phyloP scores from a whole-genome alignment of 345 rosid species.

The Heritiera fomes region DNA sequence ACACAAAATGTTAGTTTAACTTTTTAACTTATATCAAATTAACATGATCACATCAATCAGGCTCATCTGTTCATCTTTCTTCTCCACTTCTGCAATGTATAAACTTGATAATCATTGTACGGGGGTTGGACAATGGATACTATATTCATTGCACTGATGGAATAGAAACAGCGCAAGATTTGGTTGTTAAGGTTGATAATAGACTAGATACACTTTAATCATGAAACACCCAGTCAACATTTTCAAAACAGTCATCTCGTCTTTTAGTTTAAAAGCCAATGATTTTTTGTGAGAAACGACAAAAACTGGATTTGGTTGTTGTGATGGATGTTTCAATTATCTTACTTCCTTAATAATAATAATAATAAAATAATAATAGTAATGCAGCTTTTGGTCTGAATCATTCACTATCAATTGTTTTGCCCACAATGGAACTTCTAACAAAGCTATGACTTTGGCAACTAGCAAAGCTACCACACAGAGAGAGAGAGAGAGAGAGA shows the following conservation, averaged over 20 bases:
- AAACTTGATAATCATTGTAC: constrained; percentile 11
- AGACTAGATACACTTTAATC: too few species aligned
- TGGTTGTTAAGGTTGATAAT: constrained; percentile 12
- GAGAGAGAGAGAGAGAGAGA: too few species aligned
- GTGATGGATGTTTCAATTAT: not conserved
- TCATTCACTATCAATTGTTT: not conserved
- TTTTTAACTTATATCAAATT: too few species aligned
- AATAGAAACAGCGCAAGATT: not conserved
- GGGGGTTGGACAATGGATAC: not conserved
- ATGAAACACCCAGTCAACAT: too few species aligned
- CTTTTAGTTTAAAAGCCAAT: not conserved
- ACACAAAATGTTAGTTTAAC: too few species aligned
- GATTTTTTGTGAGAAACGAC: not conserved
- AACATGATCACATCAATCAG: too few species aligned
- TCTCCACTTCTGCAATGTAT: constrained; percentile 3
- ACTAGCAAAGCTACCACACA: not conserved
- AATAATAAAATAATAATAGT: not conserved
- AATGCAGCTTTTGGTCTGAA: not conserved
- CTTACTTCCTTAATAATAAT: not conserved
- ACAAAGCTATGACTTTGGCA: not conserved
- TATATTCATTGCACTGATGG: not conserved
- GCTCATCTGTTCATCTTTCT: not conserved
- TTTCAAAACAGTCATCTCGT: not conserved
- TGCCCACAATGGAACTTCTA: not conserved
- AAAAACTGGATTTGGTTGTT: not conserved